Evolutionary conservation across 2,329 filamentous ascomycete genomes (phyloP), one percentile per base, ranked within the genome.

Genomic region (Hirsutella thompsonii): DNA sequence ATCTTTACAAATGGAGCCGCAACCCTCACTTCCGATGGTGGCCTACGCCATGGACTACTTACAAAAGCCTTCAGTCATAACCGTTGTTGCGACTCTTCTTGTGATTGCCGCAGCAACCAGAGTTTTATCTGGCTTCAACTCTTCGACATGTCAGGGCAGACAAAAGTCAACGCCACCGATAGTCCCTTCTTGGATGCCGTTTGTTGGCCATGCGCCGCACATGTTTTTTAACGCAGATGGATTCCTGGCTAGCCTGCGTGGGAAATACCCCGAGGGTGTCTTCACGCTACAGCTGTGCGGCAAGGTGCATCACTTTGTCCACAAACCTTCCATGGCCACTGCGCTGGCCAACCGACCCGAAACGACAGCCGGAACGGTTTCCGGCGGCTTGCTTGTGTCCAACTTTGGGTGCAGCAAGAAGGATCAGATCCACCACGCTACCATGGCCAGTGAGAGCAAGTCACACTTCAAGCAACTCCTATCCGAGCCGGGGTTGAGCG

Each of bases 121-220:
- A 38, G 41, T 52, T 16, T 8, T 16, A 2, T 5, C 14, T 9
- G 29, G 18, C 10, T 10, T 4, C 14, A 3, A 16, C 4, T 18
- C 29, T 8, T n/a, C 29, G 13, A 10, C 20, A 2, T 1, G 6
- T 16, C 2, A 4, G 23, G 45, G 47, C 14, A 45, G 45, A 23
- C 49, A 42, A 28, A 46, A 39, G 8, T 26, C 34, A 11, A 33
- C 39, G 3, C 55, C 56, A 10, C 49, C 52, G 5, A 45, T 47
- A 37, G 58, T 57, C 2, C 54, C 57, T 3, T 61, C 56, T 39
- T 63, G 58, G 56, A 37, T 64, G 2, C 62, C 62, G 1, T 51
- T 57, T 13, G 32, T 65, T 5, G 60, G 60, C 13, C 61, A 65
- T 35, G 48, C 54, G 11, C 56, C 58, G 1, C 57, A 56, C 33